Conservation (phyloP, 805 yeast genomes). For the Maudiozyma barnettii region DNA sequence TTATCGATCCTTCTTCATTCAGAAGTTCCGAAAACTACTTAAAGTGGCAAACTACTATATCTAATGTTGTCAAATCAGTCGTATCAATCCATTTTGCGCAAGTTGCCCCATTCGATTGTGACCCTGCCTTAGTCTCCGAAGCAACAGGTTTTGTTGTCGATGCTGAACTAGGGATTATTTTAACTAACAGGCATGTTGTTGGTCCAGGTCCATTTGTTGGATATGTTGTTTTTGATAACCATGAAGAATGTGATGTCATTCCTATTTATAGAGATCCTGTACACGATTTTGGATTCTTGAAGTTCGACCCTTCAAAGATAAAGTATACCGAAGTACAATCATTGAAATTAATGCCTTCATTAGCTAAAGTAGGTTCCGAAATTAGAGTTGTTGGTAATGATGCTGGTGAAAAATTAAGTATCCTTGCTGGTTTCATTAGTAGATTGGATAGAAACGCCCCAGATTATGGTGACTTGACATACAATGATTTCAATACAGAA, state of each 20-base stretch:
- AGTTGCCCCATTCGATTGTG: slow-evolving; percentile 81
- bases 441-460: slow-evolving; percentile 92
- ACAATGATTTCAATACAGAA: slow-evolving; percentile 88
- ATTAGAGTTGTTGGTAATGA: slow-evolving; percentile 94
- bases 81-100: slow-evolving; percentile 86
- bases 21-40: slow-evolving; percentile 24
- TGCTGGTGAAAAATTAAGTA: slow-evolving; percentile 88
- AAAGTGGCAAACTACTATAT: slow-evolving; percentile 74
- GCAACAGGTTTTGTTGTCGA: slow-evolving; percentile 97
- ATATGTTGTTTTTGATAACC: slow-evolving; percentile 85
- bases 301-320: slow-evolving; percentile 61
- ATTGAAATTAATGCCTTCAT: slow-evolving; percentile 63
- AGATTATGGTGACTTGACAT: slow-evolving; percentile 78
- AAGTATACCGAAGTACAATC: slow-evolving; percentile 66
- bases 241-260: slow-evolving; percentile 80
- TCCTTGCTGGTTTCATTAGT: slow-evolving; percentile 68
- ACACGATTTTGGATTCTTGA: slow-evolving; percentile 86
- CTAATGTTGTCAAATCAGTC: slow-evolving; percentile 72
- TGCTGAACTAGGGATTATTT: slow-evolving; percentile 65
- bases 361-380: slow-evolving; percentile 86
- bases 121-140: slow-evolving; percentile 67
- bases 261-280: slow-evolving; percentile 91
- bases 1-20: neutral
- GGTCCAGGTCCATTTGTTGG: slow-evolving; percentile 94
- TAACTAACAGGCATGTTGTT: slow-evolving; percentile 90